A percentile compares a stretch with the other conserved stretches of the same genome.
These are phyloP conservation scores for Phytophthora pinifolia DNA, from an alignment of 352 stramenopile species.

Conservation along the genomic window DNA sequence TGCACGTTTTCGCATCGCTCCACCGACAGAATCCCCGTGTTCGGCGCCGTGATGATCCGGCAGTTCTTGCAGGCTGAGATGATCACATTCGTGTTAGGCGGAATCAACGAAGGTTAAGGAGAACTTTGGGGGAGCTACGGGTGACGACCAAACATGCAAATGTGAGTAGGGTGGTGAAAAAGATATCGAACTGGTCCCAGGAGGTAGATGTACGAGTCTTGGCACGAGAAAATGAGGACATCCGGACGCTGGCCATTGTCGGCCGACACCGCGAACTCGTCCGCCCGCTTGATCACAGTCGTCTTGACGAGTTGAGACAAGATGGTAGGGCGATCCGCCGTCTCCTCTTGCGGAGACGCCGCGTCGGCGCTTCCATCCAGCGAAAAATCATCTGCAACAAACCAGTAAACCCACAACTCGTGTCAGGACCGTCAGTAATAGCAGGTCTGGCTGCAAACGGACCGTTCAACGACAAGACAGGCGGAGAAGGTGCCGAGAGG, in stretches of 20 bases:
- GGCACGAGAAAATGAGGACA: conserved; percentile 90
- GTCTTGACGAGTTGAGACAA: conserved; percentile 69
- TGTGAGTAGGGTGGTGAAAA: conserved; percentile 25
- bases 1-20: conserved; percentile 95
- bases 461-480: conserved; percentile 41
- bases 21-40: conserved; percentile 90
- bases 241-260: conserved; percentile 48
- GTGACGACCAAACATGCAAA: conserved; percentile 5
- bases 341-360: conserved; percentile 18
- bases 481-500: conserved; percentile 21
- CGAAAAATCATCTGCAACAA: conserved; percentile 44
- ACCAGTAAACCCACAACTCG: conserved; percentile 5
- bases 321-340: conserved; percentile 41
- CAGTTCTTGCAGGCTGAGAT: conserved; percentile 95
- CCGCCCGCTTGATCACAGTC: conserved; percentile 76
- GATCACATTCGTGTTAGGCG: conserved; percentile 80
- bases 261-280: conserved; percentile 49
- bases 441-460: background rate
- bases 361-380: conserved; percentile 30
- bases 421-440: conserved; percentile 1
- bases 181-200: conserved; percentile 92
- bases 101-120: conserved; percentile 54
- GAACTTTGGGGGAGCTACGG: conserved; percentile 1
- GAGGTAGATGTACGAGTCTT: conserved; percentile 95
- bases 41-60: conserved; percentile 95